phyloP scores from a whole-genome alignment of 768 basidiomycete species.

The Lentinula lateritia region DNA sequence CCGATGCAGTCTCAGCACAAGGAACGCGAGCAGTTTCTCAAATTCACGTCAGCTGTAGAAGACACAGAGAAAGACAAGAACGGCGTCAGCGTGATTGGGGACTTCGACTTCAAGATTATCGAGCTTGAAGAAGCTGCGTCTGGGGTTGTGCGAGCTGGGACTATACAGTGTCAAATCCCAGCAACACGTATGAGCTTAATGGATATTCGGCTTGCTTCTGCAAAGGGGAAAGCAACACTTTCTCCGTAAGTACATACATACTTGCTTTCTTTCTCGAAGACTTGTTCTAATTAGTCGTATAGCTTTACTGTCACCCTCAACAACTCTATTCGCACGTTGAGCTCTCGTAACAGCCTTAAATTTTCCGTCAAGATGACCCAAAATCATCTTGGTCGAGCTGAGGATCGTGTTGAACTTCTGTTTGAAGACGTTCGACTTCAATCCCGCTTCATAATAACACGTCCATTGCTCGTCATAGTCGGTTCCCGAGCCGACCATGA shows the following conservation, averaged over 20 bases:
- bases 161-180: conserved; percentile 1
- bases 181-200: neutral
- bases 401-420: conserved; percentile 47
- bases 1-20: conserved; percentile 15
- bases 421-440: conserved; percentile 41
- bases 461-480: conserved; percentile 37
- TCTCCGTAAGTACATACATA: conserved; percentile 1
- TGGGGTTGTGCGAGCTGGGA: neutral
- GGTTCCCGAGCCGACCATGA: conserved; percentile 43
- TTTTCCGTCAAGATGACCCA: conserved; percentile 15
- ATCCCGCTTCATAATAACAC: conserved; percentile 44
- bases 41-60: conserved; percentile 21
- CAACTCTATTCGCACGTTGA: neutral
- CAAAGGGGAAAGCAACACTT: neutral
- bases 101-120: conserved; percentile 31
- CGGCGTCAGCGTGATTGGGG: conserved; percentile 23
- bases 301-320: conserved; percentile 3
- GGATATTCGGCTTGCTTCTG: neutral
- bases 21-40: conserved; percentile 18
- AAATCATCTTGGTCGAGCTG: conserved; percentile 33
- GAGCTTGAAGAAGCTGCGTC: conserved; percentile 13
- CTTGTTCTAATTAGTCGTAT: neutral
- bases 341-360: neutral
- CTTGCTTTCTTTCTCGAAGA: neutral
- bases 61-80: conserved; percentile 29